Evolutionary conservation across 768 basidiomycete species (phyloP), one percentile per base, ranked within the genome.

Genomic region (Amanita pseudoporphyria): DNA sequence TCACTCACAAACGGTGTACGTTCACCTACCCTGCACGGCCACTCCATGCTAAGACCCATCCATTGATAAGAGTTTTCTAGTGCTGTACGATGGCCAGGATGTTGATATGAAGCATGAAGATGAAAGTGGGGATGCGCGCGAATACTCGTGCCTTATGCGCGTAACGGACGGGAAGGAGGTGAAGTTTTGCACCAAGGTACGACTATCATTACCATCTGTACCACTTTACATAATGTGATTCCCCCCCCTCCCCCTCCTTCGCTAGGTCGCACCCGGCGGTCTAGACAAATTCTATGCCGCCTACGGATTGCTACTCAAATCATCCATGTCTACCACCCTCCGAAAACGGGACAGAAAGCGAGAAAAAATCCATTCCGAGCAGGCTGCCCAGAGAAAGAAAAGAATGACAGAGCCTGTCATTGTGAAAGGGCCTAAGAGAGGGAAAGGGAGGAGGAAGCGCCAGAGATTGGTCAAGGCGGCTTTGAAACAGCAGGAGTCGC

Each of bases 281-380:
- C 72, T 97, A 1, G 62, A 70, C 9, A 76, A 73, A 57, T 96
- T 95, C 63, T 80, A 90, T 55, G 57, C 73, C 1, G 69, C 72
- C 10, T 97, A 96, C 58, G 87, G 87, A 10, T 56, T 77, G 6
- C 75, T 95, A 1, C 77, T 95, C 50, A 94, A 93, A 69, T 61
- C 84, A 0, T 81, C 81, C 6, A 83, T 94, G 75, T 71, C 79
- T 4, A 28, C 26, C 26, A 77, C 81, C 39, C 78, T 96, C 50
- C 82, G 90, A 13, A 95, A 95, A 65, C 81, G 93, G 14, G 93
- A 97, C 72, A 95, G 90, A 69, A 95, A 93, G 66, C 81, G 84
- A 41, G 93, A 95, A 62, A 94, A 91, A 66, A 69, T 72, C 16
- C 79, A 81, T 21, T 70, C 79, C 1, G 93, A 96, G 57, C 72